Evolutionary conservation across 768 basidiomycete species (phyloP).

Genomic region (Rhodotorula diobovata): DNA sequence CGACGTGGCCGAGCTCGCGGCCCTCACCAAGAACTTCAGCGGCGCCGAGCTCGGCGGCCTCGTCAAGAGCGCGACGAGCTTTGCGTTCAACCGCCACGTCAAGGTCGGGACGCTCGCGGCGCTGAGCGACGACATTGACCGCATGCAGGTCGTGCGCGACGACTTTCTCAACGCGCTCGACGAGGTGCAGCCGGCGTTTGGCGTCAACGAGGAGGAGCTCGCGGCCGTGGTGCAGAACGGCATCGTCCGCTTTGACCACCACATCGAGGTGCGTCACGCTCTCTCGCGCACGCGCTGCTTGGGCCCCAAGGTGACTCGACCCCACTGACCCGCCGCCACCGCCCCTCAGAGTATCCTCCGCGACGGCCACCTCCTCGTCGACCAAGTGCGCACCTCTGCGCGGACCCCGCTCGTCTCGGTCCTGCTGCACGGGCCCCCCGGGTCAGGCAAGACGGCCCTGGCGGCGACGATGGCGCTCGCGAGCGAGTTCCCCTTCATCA

Average conservation of each 20-base stretch:
- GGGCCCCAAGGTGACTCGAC: neutral
- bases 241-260: slow-evolving; percentile 76
- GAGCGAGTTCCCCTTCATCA: slow-evolving; percentile 97
- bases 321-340: too few relatives aligned
- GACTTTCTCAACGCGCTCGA: slow-evolving; percentile 89
- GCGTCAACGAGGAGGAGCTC: slow-evolving; percentile 94
- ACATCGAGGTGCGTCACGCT: slow-evolving; percentile 62
- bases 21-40: slow-evolving; percentile 89
- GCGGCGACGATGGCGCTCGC: slow-evolving; percentile 88
- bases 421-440: slow-evolving; percentile 76
- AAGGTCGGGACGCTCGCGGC: slow-evolving; percentile 97
- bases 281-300: neutral
- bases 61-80: slow-evolving; percentile 96
- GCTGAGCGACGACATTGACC: slow-evolving; percentile 90
- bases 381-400: slow-evolving; percentile 85
- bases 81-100: slow-evolving; percentile 94
- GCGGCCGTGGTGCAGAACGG: slow-evolving; percentile 90
- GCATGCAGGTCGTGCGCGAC: slow-evolving; percentile 73
- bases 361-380: slow-evolving; percentile 80
- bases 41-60: slow-evolving; percentile 94
- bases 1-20: slow-evolving; percentile 72
- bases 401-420: slow-evolving; percentile 88
- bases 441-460: slow-evolving; percentile 89
- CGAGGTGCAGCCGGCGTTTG: slow-evolving; percentile 93
- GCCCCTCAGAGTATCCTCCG: slow-evolving; percentile 82